Evolutionary conservation across 306 rosid species (phyloP).

Genomic region (Ormosia semicastrata): DNA sequence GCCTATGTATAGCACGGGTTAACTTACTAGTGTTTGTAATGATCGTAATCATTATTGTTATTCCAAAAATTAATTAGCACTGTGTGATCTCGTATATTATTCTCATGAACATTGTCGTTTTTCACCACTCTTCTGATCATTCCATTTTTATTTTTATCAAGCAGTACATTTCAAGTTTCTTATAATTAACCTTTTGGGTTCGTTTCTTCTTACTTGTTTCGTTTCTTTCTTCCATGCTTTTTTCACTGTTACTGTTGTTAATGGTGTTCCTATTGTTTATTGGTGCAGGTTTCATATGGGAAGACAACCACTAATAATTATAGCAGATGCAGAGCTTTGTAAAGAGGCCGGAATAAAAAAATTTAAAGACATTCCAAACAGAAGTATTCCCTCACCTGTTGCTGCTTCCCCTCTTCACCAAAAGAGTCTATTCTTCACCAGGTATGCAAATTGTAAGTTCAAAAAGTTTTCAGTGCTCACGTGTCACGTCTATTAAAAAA

Average conservation of each 20-base stretch:
- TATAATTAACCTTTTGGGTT: not conserved
- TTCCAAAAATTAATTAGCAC: too few relatives aligned
- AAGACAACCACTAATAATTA: constrained; percentile 79
- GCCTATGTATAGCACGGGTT: too few relatives aligned
- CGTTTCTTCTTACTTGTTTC: not conserved
- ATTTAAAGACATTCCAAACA: constrained; percentile 70
- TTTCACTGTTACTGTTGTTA: not conserved
- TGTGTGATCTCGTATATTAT: not conserved
- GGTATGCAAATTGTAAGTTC: constrained; percentile 36
- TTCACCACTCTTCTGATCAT: too few relatives aligned
- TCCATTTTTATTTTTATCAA: too few relatives aligned
- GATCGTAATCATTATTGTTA: too few relatives aligned
- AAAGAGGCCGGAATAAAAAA: constrained; percentile 81
- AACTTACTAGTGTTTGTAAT: too few relatives aligned
- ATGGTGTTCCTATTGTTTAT: not conserved
- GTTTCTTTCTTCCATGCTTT: not conserved
- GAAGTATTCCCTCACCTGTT: constrained; percentile 93
- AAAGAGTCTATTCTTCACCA: constrained; percentile 89
- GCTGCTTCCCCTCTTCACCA: constrained; percentile 89
- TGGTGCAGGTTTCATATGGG: constrained; percentile 89
- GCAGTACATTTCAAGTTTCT: not conserved
- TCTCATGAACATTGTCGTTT: not conserved
- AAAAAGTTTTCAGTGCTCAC: not conserved
- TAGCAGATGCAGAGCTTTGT: constrained; percentile 88
- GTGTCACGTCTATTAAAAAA: not conserved